Evolutionary conservation across 345 rosid species (phyloP).

Genomic region (Mangifera indica): DNA sequence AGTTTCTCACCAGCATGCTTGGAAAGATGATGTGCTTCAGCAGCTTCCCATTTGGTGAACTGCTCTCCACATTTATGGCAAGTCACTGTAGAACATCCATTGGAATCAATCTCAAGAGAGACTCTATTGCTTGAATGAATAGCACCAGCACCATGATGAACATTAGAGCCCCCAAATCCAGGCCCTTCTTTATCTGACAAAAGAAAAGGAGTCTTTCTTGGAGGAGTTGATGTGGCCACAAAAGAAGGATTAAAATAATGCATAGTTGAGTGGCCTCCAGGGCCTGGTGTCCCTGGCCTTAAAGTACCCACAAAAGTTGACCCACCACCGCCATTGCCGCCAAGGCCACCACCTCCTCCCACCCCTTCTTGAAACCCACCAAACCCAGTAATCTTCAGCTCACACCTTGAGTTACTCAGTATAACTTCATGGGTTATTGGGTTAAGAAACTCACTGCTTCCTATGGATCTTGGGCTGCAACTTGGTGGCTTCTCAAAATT

Average conservation of each 20-base stretch:
- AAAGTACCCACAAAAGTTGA: conserved; percentile 81
- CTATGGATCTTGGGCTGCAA: conserved; percentile 96
- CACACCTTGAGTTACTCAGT: conserved; percentile 85
- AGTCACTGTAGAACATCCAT: conserved; percentile 54
- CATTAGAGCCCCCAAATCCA: conserved; percentile 36
- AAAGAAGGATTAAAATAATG: conserved; percentile 71
- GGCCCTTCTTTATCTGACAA: conserved; percentile 53
- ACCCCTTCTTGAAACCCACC: conserved; percentile 58
- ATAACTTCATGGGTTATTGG: conserved; percentile 96
- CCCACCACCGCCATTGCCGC: conserved; percentile 27
- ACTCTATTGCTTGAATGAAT: conserved; percentile 49
- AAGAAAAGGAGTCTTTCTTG: conserved; percentile 54
- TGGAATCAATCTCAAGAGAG: conserved; percentile 60
- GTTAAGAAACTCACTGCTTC: conserved; percentile 98
- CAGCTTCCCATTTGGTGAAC: conserved; percentile 87
- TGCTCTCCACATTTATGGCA: conserved; percentile 98
- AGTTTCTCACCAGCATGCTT: conserved; percentile 84
- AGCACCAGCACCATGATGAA: conserved; percentile 27
- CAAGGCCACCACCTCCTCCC: conserved; percentile 21
- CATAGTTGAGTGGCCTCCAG: conserved; percentile 62
- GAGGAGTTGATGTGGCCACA: conserved; percentile 47
- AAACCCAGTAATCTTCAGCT: conserved; percentile 89
- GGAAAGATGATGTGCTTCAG: conserved; percentile 96
- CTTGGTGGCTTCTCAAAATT: conserved; percentile 86
- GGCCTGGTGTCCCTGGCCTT: conserved; percentile 90